These are phyloP conservation scores for Novymonas esmeraldas DNA, from an alignment of 208 protist genomes.

Conservation along the genomic window DNA sequence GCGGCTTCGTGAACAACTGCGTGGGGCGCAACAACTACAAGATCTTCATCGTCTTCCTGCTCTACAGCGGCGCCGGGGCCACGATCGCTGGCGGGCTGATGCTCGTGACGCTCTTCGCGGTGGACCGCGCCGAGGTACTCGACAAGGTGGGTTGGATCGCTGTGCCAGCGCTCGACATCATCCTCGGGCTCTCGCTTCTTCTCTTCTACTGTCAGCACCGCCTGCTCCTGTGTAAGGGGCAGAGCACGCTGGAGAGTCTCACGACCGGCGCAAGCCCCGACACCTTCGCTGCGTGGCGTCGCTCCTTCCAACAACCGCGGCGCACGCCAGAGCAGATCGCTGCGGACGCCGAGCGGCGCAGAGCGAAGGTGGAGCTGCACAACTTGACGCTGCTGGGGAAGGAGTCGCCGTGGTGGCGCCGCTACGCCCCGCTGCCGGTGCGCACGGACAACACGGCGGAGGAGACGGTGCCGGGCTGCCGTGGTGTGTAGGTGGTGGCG, in stretches of 20 bases:
- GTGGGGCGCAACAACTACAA: slow-evolving; percentile 90
- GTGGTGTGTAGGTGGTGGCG: too few species aligned
- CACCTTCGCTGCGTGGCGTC: neutral
- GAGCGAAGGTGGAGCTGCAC: slow-evolving; percentile 31
- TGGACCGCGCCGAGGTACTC: slow-evolving; percentile 28
- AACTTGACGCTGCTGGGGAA: slow-evolving; percentile 32
- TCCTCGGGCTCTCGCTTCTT: slow-evolving; percentile 25
- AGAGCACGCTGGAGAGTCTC: slow-evolving; percentile 59
- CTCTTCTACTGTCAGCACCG: slow-evolving; percentile 46
- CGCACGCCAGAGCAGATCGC: slow-evolving; percentile 23
- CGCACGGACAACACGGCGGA: slow-evolving; percentile 41
- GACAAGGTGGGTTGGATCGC: slow-evolving; percentile 34
- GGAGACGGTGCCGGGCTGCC: slow-evolving; percentile 22
- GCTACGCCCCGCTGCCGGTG: slow-evolving; percentile 37
- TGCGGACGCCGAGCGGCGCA: slow-evolving; percentile 3
- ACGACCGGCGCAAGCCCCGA: slow-evolving; percentile 5
- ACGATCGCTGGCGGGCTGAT: slow-evolving; percentile 28
- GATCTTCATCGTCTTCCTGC: slow-evolving; percentile 78
- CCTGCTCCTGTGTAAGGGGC: slow-evolving; percentile 31
- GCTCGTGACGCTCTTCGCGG: slow-evolving; percentile 43
- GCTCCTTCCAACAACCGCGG: neutral
- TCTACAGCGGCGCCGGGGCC: slow-evolving; percentile 49
- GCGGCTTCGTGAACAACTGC: slow-evolving; percentile 92
- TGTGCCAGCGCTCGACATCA: slow-evolving; percentile 27
- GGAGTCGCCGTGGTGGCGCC: slow-evolving; percentile 45